These are phyloP conservation scores for Cryptococcus hybrid DNA, from an alignment of 1,284 basidiomycete genomes.

Conservation along the genomic window DNA sequence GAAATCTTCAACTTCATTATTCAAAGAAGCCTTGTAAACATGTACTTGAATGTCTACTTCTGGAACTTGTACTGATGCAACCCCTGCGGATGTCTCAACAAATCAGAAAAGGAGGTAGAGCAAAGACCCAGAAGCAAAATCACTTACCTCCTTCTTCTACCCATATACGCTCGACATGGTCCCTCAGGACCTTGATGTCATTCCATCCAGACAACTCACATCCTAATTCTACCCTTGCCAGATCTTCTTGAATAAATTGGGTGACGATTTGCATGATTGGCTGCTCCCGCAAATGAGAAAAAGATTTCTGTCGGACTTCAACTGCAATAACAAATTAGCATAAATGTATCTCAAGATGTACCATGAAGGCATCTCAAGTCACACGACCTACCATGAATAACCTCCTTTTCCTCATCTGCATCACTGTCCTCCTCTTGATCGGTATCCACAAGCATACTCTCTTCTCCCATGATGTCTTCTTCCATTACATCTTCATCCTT, in stretches of 20 bases:
- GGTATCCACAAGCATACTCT: constrained; percentile 1
- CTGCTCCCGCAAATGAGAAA: constrained; percentile 67
- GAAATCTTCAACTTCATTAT: constrained; percentile 74
- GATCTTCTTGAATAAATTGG: constrained; percentile 60
- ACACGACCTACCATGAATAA: constrained; percentile 22
- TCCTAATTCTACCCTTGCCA: constrained; percentile 51
- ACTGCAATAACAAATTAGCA: constrained; percentile 54
- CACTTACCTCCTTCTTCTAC: constrained; percentile 62
- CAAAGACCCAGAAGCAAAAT: neutral
- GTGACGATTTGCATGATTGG: constrained; percentile 64
- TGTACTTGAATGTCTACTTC: constrained; percentile 66
- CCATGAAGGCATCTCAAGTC: neutral
- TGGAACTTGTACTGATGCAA: constrained; percentile 4
- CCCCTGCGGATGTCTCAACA: neutral
- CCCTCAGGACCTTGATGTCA: constrained; percentile 63
- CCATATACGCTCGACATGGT: constrained; percentile 73
- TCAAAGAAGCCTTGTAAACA: constrained; percentile 74
- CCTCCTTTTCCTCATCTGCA: constrained; percentile 8
- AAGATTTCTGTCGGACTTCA: constrained; percentile 71
- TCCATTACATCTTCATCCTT: no score
- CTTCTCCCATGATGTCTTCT: neutral
- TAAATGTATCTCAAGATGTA: neutral
- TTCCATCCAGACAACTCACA: constrained; percentile 28
- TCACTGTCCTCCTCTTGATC: constrained; percentile 11
- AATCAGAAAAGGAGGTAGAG: neutral